Evolutionary conservation across 768 basidiomycete species (phyloP).

Genomic region (Lactarius quietus): DNA sequence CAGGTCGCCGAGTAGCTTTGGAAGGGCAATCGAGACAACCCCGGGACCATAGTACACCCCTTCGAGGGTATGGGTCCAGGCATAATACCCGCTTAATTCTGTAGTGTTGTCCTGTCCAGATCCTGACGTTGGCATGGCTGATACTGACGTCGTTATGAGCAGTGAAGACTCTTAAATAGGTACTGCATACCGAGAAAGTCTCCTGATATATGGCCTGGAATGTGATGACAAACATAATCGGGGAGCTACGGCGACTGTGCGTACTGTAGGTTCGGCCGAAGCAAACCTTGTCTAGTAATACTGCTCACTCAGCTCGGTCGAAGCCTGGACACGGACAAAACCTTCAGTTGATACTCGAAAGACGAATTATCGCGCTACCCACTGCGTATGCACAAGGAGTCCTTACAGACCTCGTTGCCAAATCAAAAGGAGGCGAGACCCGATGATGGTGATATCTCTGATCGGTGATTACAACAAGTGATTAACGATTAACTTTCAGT

Average conservation of each 20-base stretch:
- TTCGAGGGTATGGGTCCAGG: slow-evolving; percentile 64
- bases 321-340: background rate
- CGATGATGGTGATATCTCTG: background rate
- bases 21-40: slow-evolving; percentile 56
- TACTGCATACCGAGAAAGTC: background rate
- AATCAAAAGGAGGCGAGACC: background rate
- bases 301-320: background rate
- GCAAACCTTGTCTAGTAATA: no score
- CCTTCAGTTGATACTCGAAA: background rate
- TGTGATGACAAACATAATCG: background rate
- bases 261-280: background rate
- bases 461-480: background rate
- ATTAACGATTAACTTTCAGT: background rate
- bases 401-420: background rate
- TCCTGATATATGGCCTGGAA: no score
- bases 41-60: slow-evolving; percentile 73
- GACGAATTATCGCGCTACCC: background rate
- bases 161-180: background rate
- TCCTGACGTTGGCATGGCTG: background rate
- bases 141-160: background rate
- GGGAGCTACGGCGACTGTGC: background rate
- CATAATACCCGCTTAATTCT: slow-evolving; percentile 53
- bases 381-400: background rate
- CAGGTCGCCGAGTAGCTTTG: slow-evolving; percentile 52
- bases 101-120: slow-evolving; percentile 15